Evolutionary conservation across 306 rosid species (phyloP), one percentile per base, ranked within the genome.

Genomic region (Sindora glabra): DNA sequence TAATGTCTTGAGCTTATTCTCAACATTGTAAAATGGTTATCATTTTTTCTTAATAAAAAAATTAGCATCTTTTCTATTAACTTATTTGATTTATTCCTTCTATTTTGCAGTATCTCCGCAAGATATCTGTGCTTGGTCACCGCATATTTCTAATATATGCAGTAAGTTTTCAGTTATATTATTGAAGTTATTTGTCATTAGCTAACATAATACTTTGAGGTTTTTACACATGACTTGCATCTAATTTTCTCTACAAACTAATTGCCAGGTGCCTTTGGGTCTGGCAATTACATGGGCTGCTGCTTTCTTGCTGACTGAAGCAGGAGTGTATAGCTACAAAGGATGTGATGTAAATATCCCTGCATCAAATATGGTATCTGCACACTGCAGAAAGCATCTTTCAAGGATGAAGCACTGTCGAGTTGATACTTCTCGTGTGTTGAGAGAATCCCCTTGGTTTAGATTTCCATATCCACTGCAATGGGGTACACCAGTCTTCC

Each of bases 401-500:
- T 84, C 95, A 40, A 89, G 94, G 73, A 86, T 94, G 95, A 94
- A 83, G 79, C 77, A 80, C 69, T 94, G 99, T 59, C 89, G 97
- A 64, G 90, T 89, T 46, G 97, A 94, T 84, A 89, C 97, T 55
- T 78, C 94, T 59, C 81, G 80, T 16, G 97, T 94, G 33, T 47
- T 94, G 53, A 77, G 59, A 61, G 81, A 85, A 65, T 82, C 99
- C 54, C 90, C 95, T 16, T 94, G 99, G 99, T 89, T 94, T 81
- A 84, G 99, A 70, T 94, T 94, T 79, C 99, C 99, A 26, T 94
- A 89, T 71, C 99, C 99, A 2, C 70, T 94, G 54, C 99, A 94
- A 73, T 94, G 99, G 97, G 99, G 99, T 54, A 80, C 95, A 49
- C 99, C 99, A 26, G 94, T 94, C 73, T 94, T 94, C 80, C 79